A percentile compares a stretch with the other conserved stretches of the same genome.
These are phyloP conservation scores for Chalciporus pseudorubinellus DNA, from an alignment of 768 basidiomycete genomes.

Conservation along the genomic window DNA sequence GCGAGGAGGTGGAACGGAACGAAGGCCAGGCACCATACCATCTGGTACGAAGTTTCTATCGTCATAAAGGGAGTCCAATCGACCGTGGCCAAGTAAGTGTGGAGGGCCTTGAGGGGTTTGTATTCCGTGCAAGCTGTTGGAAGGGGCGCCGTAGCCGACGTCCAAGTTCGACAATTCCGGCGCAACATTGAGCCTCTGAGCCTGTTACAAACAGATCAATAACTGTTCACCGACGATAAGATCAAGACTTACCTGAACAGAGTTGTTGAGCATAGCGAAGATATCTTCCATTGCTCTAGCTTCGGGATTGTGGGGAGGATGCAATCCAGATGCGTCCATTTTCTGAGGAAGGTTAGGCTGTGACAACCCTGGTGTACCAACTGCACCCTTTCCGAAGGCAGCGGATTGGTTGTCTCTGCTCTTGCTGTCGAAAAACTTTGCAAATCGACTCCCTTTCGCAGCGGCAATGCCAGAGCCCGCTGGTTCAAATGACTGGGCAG, in stretches of 20 bases:
- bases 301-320: constrained; percentile 42
- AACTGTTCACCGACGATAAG: background rate
- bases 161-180: constrained; percentile 27
- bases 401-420: constrained; percentile 39
- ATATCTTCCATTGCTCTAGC: constrained; percentile 74
- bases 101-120: constrained; percentile 45
- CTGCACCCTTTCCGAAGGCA: constrained; percentile 38
- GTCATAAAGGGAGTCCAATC: constrained; percentile 70
- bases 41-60: constrained; percentile 80
- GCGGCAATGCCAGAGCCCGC: constrained; percentile 46
- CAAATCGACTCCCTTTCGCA: constrained; percentile 78
- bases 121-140: constrained; percentile 34
- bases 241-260: constrained; percentile 57
- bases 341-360: constrained; percentile 48
- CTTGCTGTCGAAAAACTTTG: constrained; percentile 85
- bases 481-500: constrained; percentile 24
- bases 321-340: constrained; percentile 40
- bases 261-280: constrained; percentile 76
- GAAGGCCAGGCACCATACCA: constrained; percentile 82
- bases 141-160: constrained; percentile 21
- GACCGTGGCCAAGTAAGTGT: constrained; percentile 39
- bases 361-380: constrained; percentile 40
- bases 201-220: constrained; percentile 20
- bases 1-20: constrained; percentile 61
- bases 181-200: constrained; percentile 25